phyloP scores from a whole-genome alignment of 2,329 filamentous ascomycete genomes.

The Talaromyces piceae region DNA sequence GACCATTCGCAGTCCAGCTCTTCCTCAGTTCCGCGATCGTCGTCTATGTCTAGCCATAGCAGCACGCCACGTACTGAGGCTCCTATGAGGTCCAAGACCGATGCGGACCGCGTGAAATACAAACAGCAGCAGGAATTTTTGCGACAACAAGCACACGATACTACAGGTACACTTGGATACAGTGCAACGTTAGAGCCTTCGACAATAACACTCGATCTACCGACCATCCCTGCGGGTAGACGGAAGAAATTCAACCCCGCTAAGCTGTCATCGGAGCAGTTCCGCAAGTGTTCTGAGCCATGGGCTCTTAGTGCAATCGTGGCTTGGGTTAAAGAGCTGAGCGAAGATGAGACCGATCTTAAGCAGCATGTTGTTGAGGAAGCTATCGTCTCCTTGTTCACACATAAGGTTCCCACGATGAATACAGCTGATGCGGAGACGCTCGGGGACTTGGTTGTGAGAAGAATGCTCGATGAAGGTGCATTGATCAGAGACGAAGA shows the following conservation, averaged over 20 bases:
- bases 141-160: conserved; percentile 39
- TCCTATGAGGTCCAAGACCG: conserved; percentile 88
- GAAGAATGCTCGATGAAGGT: conserved; percentile 69
- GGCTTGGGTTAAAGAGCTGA: conserved; percentile 78
- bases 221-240: conserved; percentile 69
- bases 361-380: conserved; percentile 79
- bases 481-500: conserved; percentile 85
- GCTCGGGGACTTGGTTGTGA: conserved; percentile 68
- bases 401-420: conserved; percentile 93
- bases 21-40: conserved; percentile 59
- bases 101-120: conserved; percentile 62
- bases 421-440: conserved; percentile 94
- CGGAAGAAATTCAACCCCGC: conserved; percentile 78
- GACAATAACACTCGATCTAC: conserved; percentile 66
- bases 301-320: conserved; percentile 91
- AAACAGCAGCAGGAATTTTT: conserved; percentile 47
- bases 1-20: conserved; percentile 39
- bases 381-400: conserved; percentile 81
- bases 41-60: conserved; percentile 75
- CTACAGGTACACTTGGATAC: conserved; percentile 32
- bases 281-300: conserved; percentile 76
- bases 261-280: conserved; percentile 73
- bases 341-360: conserved; percentile 83
- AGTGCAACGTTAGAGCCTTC: conserved; percentile 44
- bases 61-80: conserved; percentile 70